Evolutionary conservation across 2,329 filamentous ascomycete genomes (phyloP), one percentile per base, ranked within the genome.

Genomic region (Monosporascus sp.): DNA sequence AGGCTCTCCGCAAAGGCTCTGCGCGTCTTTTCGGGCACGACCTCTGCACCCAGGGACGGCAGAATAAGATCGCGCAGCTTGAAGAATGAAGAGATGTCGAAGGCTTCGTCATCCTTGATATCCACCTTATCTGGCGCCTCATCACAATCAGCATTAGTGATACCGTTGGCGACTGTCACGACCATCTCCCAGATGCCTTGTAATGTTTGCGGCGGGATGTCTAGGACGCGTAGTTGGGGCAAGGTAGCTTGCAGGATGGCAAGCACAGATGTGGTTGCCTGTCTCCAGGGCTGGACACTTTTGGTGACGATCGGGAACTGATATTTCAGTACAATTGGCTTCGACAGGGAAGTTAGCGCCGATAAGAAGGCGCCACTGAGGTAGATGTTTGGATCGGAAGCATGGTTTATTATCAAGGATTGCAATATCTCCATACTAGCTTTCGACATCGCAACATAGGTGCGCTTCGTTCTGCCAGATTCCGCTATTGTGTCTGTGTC

Each of bases 361-460:
- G 79, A 76, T 1, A 82, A 71, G 24, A 95, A 77, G 1, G 90
- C 84, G 1, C 84, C 84, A 45, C 84, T 85, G 1, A 73, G 75
- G 64, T 92, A 91, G 0, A 96, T 82, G 37, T 88, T 83, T n/a
- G 74, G 65, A 24, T 88, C 83, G 0, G 73, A 69, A 0, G 83
- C 79, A 57, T 90, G 84, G 17, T 76, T 71, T 4, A 83, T 70
- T 3, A 87, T 74, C 2, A 90, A 71, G 0, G 72, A 73, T 58
- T 88, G 78, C 2, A 95, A 70, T 46, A 91, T 81, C 2, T 79
- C 74, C 80, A 96, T 94, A 54, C 87, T 85, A 20, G 83, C 83
- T 69, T 94, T 96, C 1, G 92, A 91, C 65, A 97, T 82, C 36
- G 94, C 93, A 52, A 99, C 85, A 66, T 91, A 97, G 0, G 91